Evolutionary conservation across 2,329 filamentous ascomycete species (phyloP), one percentile per base, ranked within the genome.

Genomic region (Fusarium tjaetaba): DNA sequence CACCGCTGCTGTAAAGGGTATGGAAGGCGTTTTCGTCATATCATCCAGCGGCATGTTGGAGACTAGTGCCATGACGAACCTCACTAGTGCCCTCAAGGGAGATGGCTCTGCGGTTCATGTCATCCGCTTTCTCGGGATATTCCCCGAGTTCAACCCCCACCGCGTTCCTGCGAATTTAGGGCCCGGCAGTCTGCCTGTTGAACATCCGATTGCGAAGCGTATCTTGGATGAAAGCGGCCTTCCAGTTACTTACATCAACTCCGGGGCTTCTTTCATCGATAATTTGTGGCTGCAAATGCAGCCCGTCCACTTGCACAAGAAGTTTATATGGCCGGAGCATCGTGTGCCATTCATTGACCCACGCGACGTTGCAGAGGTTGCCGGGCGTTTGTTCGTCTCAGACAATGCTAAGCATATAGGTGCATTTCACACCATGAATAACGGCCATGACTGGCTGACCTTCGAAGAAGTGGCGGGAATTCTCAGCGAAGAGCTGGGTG

Each of bases 41-140:
- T 48, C 26, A 0, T 48, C 26, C 2, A 48, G 45, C 18, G 45
- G 26, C 13, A 48, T 28, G 45, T 28, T 4, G 4, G 26, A 48
- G 16, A 28, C 26, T 2, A 22, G 9, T 48, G 26, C 26, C 26
- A 28, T 48, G 45, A 22, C 13, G 2, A 48, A 48, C 13, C 45
- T 48, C 2, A 11, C 20, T 1, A 22, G 0, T 11, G 26, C 7
- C 0, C 45, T 48, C 6, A 28, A 28, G 6, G 5, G 11, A 22
- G 13, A 48, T 22, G 45, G 20, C 6, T 15, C 13, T 22, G 6
- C 45, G 0, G 14, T 30, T 16, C 26, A 30, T 22, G 4, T 22
- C 9, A 48, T 48, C 9, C 20, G 26, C 13, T 22, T 28, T 4
- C 26, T 30, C 13, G 14, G 26, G 6, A 28, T 28, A 15, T 48